phyloP scores from a whole-genome alignment of 805 yeast genomes.

The Candida dendrica region DNA sequence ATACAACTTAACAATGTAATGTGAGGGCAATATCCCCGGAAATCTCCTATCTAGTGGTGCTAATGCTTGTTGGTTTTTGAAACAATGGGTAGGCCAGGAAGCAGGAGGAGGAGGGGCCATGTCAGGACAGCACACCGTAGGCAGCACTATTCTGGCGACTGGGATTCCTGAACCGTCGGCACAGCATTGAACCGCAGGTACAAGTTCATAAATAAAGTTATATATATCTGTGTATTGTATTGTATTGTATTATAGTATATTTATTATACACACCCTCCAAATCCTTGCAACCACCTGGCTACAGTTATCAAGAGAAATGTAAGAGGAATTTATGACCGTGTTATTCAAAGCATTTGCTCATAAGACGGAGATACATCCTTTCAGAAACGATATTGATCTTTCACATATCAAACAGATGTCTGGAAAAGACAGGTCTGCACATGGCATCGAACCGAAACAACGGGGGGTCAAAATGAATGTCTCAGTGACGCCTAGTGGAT shows the following conservation, averaged over 20 bases:
- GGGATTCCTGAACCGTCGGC: too few species aligned
- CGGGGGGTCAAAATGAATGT: not conserved
- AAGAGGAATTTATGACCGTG: conserved; percentile 14
- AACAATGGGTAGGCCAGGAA: too few species aligned
- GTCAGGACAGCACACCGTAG: too few species aligned
- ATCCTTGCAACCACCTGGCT: not conserved
- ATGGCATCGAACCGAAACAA: not conserved
- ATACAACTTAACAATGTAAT: too few species aligned
- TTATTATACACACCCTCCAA: too few species aligned
- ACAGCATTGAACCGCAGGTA: too few species aligned
- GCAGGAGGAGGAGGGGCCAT: too few species aligned
- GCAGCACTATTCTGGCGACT: too few species aligned
- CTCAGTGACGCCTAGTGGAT: not conserved
- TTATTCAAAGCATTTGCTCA: conserved; percentile 8
- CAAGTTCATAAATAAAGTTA: too few species aligned
- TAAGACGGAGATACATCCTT: conserved; percentile 17
- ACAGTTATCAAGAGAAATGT: conserved; percentile 2
- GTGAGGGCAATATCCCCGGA: not conserved
- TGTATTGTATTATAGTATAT: too few species aligned
- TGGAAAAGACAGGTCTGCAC: not conserved
- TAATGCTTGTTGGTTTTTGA: too few species aligned
- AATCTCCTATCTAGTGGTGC: not conserved
- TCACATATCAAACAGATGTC: not conserved
- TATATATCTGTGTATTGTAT: too few species aligned
- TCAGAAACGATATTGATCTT: not conserved